Evolutionary conservation across 108 stramenopile species (phyloP), one percentile per base, ranked within the genome.

Genomic region (Nitzschia putrida): DNA sequence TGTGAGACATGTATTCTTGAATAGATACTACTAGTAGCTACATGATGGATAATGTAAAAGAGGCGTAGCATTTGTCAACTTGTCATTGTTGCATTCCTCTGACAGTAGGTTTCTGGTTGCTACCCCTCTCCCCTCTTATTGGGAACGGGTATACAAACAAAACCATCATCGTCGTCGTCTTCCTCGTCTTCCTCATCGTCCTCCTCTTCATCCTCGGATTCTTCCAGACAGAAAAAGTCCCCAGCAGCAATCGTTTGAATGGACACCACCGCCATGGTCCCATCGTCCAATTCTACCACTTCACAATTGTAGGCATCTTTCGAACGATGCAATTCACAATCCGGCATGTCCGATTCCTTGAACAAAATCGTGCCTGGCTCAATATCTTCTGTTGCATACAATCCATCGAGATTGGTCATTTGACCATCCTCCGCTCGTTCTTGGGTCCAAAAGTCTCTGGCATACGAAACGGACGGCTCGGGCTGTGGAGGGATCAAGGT

Each of bases 361-460:
- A 96, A 93, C 4, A 96, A 44, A 37, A 96, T 80, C n/a, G 92
- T 93, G 7, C 86, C 88, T 20, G 65, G 84, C 45, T 81, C 85
- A 45, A 96, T 88, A 61, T 88, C 80, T 34, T 82, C 64, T 7
- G 87, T 81, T 0, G 95, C 95, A 71, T 93, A 96, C 49, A 92
- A 66, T 0, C 92, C 95, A 67, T 96, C 95, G 9, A 91, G 66
- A 59, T 93, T 96, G 44, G 88, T 82, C 89, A 96, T 89, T 25
- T 59, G 12, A 7, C 60, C 39, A 8, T 64, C 39, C 13, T 70
- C 40, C 5, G 58, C 23, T 16, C 23, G 9, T 20, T 23, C 51
- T 0, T 71, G 18, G 42, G 88, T 77, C 65, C 78, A 88, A 53
- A 96, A 80, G 78, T 96, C 95, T 50, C 92, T 67, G 9, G 95